Conservation (phyloP, 106 monocot species). For the Dactylorhiza incarnata region DNA sequence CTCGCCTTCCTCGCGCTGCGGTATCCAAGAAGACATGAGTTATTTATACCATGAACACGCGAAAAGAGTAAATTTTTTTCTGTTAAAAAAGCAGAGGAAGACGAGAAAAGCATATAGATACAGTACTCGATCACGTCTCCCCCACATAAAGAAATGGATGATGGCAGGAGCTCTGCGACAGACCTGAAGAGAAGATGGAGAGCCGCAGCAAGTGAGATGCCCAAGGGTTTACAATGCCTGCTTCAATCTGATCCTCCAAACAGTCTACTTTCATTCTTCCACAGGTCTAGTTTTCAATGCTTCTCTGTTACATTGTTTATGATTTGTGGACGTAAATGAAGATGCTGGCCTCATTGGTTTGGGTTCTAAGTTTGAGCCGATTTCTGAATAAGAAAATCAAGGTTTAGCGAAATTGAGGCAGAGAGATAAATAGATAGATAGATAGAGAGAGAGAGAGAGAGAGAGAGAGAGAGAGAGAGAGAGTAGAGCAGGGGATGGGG, state of each 20-base stretch:
- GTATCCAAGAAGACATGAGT: neutral
- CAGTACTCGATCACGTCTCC: neutral
- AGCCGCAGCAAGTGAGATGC: neutral
- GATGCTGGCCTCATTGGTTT: no score
- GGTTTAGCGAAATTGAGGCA: no score
- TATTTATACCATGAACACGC: neutral
- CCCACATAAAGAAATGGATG: neutral
- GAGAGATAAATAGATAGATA: no score
- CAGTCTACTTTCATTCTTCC: neutral
- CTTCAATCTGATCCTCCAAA: slow-evolving; percentile 2
- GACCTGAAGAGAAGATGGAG: neutral
- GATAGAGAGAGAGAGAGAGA: no score
- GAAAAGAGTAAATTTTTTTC: no score
- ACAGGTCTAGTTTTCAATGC: neutral
- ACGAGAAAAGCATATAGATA: neutral
- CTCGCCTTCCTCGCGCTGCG: neutral
- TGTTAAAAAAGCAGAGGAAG: no score
- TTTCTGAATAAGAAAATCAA: no score
- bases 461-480: no score
- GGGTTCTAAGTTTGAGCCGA: no score
- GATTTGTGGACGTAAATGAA: no score
- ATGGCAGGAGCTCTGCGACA: neutral
- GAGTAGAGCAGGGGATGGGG: no score
- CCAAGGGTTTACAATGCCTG: neutral
- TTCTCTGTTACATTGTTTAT: no score